Evolutionary conservation across 441 rosid species (phyloP).

Genomic region (Rhodomyrtus psidioides): DNA sequence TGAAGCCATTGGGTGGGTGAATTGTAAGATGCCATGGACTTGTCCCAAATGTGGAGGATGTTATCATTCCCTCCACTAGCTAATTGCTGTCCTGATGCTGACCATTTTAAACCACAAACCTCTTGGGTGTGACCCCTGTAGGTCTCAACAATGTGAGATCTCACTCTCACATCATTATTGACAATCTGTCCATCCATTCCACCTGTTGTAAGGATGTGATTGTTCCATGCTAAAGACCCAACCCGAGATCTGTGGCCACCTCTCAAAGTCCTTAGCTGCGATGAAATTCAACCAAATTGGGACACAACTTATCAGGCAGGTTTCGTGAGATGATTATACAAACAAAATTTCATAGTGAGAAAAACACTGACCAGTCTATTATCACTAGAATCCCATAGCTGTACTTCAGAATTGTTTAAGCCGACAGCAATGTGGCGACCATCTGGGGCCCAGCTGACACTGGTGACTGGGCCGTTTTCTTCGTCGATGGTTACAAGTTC

Average conservation of each 20-base stretch:
- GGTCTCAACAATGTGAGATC: conserved; percentile 30
- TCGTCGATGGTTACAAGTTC: conserved; percentile 58
- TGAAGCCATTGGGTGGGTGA: conserved; percentile 32
- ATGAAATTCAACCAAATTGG: background rate
- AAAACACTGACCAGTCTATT: conserved; percentile 27
- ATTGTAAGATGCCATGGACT: conserved; percentile 25
- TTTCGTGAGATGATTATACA: background rate
- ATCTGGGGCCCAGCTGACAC: conserved; percentile 75
- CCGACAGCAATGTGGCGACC: conserved; percentile 66
- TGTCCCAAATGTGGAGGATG: conserved; percentile 31
- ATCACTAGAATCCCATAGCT: conserved; percentile 49
- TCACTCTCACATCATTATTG: conserved; percentile 32
- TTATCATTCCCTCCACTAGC: conserved; percentile 42
- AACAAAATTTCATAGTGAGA: background rate
- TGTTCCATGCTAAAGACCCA: conserved; percentile 36
- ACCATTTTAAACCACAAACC: conserved; percentile 44
- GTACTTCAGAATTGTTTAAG: conserved; percentile 61
- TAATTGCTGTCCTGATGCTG: conserved; percentile 31
- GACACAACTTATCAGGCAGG: background rate
- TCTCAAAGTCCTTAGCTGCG: conserved; percentile 33
- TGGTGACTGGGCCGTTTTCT: conserved; percentile 68
- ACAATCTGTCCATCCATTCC: conserved; percentile 39
- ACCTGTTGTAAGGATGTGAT: conserved; percentile 41
- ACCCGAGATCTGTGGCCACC: conserved; percentile 35
- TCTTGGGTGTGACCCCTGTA: conserved; percentile 32